Evolutionary conservation across 768 basidiomycete genomes (phyloP), one percentile per base, ranked within the genome.

Genomic region (Lentinus brumalis): DNA sequence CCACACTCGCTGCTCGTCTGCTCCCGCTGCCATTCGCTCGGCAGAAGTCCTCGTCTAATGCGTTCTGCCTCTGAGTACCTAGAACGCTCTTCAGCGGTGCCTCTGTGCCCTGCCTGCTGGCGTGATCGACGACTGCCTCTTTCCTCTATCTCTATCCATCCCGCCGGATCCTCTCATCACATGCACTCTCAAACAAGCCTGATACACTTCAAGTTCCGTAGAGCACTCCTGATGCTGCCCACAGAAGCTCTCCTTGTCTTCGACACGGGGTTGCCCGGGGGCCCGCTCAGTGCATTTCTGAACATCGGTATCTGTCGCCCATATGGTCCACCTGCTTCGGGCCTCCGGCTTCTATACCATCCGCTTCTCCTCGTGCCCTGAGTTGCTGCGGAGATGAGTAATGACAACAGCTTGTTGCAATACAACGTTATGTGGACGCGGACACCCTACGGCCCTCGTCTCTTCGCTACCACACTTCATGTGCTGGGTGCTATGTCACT

Each of bases 251-350:
- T 49, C 60, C 61, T 56, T 56, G 57, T 32, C 66, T 64, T 61
- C 60, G 38, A 51, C 62, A 56, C 62, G 66, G 66, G 62, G 54
- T 47, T 38, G 55, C 47, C 58, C 63, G 63, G 66, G 56, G 16
- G 49, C 50, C 66, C 61, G 59, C 46, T 29, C 59, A 52, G 49
- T 53, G 49, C 41, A n/a, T 38, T 58, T 35, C 50, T 47, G 50
- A 40, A 32, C 59, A 62, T 65, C 67, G 67, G 67, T 67, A 45
- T 65, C 67, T 67, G 32, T 65, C 56, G 63, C 60, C 63, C 67
- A 65, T 60, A 65, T 65, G 67, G 62, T 62, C 21, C 62, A 32
- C 53, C 57, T 47, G 56, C 63, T 65, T 64, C 66, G 61, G 66
- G 26, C 59, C 45, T 50, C 62, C 64, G 64, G 67, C 53, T 60